Base-by-base conservation (phyloP, 805 yeast genomes). In the Danielozyma ontarioensis region DNA sequence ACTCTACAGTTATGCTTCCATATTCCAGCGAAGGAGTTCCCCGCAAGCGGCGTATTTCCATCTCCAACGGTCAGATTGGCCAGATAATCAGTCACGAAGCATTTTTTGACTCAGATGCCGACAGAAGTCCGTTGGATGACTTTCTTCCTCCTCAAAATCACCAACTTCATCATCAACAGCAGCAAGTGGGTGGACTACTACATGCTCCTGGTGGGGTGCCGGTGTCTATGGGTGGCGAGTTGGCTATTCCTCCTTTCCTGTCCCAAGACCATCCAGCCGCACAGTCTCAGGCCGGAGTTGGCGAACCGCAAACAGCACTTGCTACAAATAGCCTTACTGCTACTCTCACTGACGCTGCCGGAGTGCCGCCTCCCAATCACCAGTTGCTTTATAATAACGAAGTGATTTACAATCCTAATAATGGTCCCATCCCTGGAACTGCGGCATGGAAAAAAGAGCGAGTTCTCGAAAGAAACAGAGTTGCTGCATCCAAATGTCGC, bases 31-130 rank as follows among this genome's bases (percentile, higher is more conserved):
- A 61, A n/a, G 55, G 57, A 1, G 46, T 49, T 5, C 51, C 64
- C 14, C 49, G 71, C 29, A 64, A 81, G 50, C 66, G 93, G 52
- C 70, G 94, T 51, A 78, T 83, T 2, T 83, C 93, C 28, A 83
- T 83, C 33, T 81, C 90, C 8, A 83, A 83, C 57, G 94, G 94
- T 48, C 94, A 83, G 50, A 83, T 83, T 43, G 84, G 88, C 30
- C 94, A 83, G 50, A 72, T 83, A 23, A 70, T 76, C 28, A 64
- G 55, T 44, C 71, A 67, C 43, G 71, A 64, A 39, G 68, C 68
- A 2, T 50, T 53, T 17, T 56, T 55, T 33, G 52, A 56, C 27
- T 46, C 51, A 31, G 61, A 60, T 17, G 48, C 41, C 32, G 10
- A 5, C 25, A n/a, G n/a, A 28, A 29, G 21, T 28, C 44, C 39